Base-by-base conservation (phyloP, 2,329 filamentous ascomycete species). In the Anisogramma anomala region DNA sequence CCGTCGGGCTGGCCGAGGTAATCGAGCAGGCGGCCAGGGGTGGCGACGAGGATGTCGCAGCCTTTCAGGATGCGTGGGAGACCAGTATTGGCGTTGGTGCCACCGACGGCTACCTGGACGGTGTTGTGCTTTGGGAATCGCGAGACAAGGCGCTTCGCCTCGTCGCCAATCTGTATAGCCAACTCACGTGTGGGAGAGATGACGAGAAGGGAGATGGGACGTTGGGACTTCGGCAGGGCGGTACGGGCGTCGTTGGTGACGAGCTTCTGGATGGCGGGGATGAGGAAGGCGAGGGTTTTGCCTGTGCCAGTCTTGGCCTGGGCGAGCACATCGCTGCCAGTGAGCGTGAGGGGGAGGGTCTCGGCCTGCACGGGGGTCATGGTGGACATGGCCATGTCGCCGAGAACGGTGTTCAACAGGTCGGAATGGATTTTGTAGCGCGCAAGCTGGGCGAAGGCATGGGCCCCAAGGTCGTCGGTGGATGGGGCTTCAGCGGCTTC, bases 261-360 rank as follows among this genome's bases (percentile, higher is more conserved):
- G 53, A 91, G 79, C 45, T 75, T 82, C 58, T 91, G 82, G 26
- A 93, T 64, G n/a, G 84, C 72, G n/a, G 85, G 86, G 3, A 91
- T 65, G 26, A 93, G 68, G 63, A 93, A 93, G 35, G 82, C 85
- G 41, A 91, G 61, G 0, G 85, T 93, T 64, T 93, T 93, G 52
- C 85, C 85, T 0, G 86, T 93, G 50, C 85, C 85, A 1, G 85
- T 93, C 65, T 83, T 88, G 38, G 85, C 85, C 60, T 91, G 85
- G 6, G 84, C 85, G 45, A 93, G 66, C 44, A 77, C 65, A 53
- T 74, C 71, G 38, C 52, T 57, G 19, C 62, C 59, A n/a, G 64
- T 61, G 9, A 71, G 61, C 41, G 72, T 62, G 38, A 65, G 60
- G 45, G 61, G 55, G 10, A 74, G 58, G 3, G 69, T 72, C 13